phyloP scores from a whole-genome alignment of 1,284 basidiomycete genomes.

The Trichosporon coremiiforme region DNA sequence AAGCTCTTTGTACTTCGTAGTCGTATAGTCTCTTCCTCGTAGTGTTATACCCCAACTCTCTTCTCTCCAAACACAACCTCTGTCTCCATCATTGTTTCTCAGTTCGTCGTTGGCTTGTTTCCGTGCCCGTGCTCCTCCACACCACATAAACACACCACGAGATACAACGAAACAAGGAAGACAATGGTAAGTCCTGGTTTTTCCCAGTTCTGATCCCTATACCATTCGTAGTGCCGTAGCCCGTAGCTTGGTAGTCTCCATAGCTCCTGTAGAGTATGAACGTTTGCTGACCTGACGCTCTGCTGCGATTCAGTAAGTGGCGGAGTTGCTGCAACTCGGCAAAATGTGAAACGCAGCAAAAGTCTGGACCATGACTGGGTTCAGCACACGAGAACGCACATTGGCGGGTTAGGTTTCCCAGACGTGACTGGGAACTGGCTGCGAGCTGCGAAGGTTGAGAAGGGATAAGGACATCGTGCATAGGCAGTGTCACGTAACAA shows the following conservation, averaged over 20 bases:
- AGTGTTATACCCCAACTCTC: not conserved
- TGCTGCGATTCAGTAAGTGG: too few relatives aligned
- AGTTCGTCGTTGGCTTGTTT: constrained; percentile 20
- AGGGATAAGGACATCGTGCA: not conserved
- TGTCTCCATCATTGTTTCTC: constrained; percentile 13
- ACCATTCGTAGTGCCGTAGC: not conserved
- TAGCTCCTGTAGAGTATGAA: constrained; percentile 12
- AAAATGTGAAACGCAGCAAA: not conserved
- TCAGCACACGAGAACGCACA: constrained; percentile 3
- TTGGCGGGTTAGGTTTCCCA: not conserved
- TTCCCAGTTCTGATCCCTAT: not conserved
- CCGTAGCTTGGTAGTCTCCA: constrained; percentile 1
- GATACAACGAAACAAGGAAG: constrained; percentile 14
- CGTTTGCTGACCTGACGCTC: not conserved
- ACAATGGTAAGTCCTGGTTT: constrained; percentile 13
- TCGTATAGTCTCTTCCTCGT: not conserved
- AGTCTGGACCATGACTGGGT: too few relatives aligned
- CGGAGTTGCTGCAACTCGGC: not conserved
- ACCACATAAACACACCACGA: not conserved
- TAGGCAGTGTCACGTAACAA: not conserved
- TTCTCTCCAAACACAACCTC: not conserved
- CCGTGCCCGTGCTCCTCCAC: not conserved
- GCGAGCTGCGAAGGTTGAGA: not conserved
- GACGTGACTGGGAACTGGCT: not conserved
- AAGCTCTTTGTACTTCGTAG: constrained; percentile 15